Base-by-base conservation (phyloP, 139 green algal genomes). In the Coccomyxa sp. region DNA sequence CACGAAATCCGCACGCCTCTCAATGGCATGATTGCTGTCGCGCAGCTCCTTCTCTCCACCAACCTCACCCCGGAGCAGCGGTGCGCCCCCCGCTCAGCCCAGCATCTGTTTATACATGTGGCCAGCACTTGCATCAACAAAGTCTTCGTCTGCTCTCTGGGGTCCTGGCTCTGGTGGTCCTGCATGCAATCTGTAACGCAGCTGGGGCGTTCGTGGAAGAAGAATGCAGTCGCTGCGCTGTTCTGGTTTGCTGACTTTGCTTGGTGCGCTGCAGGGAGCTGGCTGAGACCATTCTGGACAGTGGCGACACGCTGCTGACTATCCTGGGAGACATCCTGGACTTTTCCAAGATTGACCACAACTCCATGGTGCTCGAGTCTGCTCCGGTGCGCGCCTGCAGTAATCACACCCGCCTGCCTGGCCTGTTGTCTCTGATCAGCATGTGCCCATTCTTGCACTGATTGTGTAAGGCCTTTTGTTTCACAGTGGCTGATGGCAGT, bases 1-100 rank as follows among this genome's bases (percentile, higher is more conserved):
- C 95, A 98, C 85, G 96, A 98, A 83, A 97, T 98, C 81, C 89
- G 95, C 57, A 98, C 95, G 15, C 95, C 95, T 0, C 91, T 98
- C 30, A 98, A 98, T 83, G 95, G 95, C 59, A 96, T 98, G 88
- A 97, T 98, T 79, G 94, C 93, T 10, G 94, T 98, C 51, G 90
- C 91, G 7, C 94, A 97, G 88, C 87, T 98, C 75, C 90, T 98
- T 76, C 71, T 77, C 23, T 77, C 89, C 90, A n/a, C 90, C 93
- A 31, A 95, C 92, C 17, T 76, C 77, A 21, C 89, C 27, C 71
- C 71, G 14, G 71, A 77, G 71, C 98, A 10, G 71, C 21, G 71
- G 71, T 38, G n/a, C 21, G 71, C 71, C 21, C 23, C 63, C 38
- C 7, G 38, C 38, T 51, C 38, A 51, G 38, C 38, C 38, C 7